These are phyloP conservation scores for Geotrichum armillariae DNA, from an alignment of 1,139 yeast genomes.

Conservation along the genomic window DNA sequence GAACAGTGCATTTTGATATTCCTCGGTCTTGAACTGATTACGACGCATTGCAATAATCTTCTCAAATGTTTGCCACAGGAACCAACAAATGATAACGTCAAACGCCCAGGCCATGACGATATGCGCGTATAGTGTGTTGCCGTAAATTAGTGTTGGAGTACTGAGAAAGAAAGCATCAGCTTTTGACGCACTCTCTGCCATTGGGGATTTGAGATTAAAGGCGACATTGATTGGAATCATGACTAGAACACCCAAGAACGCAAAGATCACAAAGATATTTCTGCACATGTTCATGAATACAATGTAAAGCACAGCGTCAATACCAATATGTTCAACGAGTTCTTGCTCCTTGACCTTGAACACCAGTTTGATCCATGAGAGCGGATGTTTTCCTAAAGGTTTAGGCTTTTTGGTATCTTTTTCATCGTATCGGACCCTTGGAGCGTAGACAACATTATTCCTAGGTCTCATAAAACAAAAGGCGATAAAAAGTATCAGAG, in stretches of 20 bases:
- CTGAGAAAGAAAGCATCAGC: conserved; percentile 39
- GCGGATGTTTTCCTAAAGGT: conserved; percentile 25
- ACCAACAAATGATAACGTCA: conserved; percentile 32
- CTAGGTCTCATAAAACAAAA: conserved; percentile 41
- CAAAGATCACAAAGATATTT: conserved; percentile 35
- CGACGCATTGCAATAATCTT: conserved; percentile 36
- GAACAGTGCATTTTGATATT: conserved; percentile 34
- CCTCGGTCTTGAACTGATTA: conserved; percentile 30
- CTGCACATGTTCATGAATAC: conserved; percentile 39
- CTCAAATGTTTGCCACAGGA: conserved; percentile 36
- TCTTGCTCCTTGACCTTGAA: conserved; percentile 33
- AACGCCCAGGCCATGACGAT: conserved; percentile 39
- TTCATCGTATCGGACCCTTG: conserved; percentile 31
- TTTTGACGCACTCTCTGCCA: conserved; percentile 28
- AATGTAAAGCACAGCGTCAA: conserved; percentile 42
- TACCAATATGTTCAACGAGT: conserved; percentile 37
- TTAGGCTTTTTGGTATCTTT: conserved; percentile 27
- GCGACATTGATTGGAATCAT: conserved; percentile 43
- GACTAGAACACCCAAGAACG: conserved; percentile 39
- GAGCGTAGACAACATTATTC: conserved; percentile 40
- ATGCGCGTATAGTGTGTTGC: conserved; percentile 39
- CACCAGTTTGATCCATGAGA: conserved; percentile 36
- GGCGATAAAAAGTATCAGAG: conserved; percentile 31
- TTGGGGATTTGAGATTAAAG: conserved; percentile 32
- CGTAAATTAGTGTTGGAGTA: conserved; percentile 40